Evolutionary conservation across 768 basidiomycete species (phyloP).

Genomic region (Kwoniella mangroviensis): DNA sequence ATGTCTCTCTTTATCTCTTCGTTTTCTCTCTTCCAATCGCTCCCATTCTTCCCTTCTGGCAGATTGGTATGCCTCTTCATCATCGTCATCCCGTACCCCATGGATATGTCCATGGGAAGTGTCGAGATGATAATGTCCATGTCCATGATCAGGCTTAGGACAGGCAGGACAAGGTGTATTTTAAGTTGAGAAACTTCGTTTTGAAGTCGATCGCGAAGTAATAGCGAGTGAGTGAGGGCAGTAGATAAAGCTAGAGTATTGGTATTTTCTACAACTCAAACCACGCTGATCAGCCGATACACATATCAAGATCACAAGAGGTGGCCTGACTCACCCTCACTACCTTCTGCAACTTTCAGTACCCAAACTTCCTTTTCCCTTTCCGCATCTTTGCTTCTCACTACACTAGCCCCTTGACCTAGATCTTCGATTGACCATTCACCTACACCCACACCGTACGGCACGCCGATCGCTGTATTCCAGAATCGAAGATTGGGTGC

Average conservation of each 20-base stretch:
- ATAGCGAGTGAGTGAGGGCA: conserved; percentile 46
- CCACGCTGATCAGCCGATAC: not conserved
- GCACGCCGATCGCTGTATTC: conserved; percentile 22
- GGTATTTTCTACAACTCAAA: conserved; percentile 7
- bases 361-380: conserved; percentile 49
- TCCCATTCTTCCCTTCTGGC: conserved; percentile 37
- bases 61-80: conserved; percentile 9
- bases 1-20: conserved; percentile 37
- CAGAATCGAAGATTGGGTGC: conserved; percentile 28
- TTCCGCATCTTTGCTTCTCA: conserved; percentile 30
- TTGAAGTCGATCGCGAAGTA: conserved; percentile 42
- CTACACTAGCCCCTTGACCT: conserved; percentile 49
- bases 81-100: not conserved
- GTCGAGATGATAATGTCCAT: conserved; percentile 8
- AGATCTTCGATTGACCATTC: conserved; percentile 48
- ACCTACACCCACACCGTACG: conserved; percentile 15
- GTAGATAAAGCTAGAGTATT: conserved; percentile 26
- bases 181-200: conserved; percentile 24
- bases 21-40: conserved; percentile 30
- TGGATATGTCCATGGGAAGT: conserved; percentile 7
- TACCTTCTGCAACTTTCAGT: conserved; percentile 28
- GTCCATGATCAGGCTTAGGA: not conserved
- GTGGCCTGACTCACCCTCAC: conserved; percentile 24
- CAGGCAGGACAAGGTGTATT: conserved; percentile 18
- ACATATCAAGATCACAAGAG: not conserved